Percentiles rank a stretch among this genome's conserved stretches.
Evolutionary conservation across 352 stramenopile genomes (phyloP).

Genomic region (Globisporangium solare): DNA sequence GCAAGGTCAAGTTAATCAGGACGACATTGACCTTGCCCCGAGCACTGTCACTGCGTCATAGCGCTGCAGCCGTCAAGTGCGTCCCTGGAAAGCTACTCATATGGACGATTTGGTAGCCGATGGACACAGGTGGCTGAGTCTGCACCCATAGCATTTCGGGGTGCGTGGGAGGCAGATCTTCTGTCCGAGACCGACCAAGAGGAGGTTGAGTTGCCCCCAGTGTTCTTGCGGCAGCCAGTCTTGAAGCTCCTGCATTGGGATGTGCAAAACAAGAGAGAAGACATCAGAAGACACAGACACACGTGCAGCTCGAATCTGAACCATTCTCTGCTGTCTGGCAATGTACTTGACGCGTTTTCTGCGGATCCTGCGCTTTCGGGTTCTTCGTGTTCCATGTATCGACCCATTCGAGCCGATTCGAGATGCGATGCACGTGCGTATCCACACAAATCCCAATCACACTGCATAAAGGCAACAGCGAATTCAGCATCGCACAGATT

Average conservation of each 20-base stretch:
- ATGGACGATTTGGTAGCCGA: conserved; percentile 29
- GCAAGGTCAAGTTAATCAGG: no score
- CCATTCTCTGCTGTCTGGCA: no score
- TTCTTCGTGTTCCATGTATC: conserved; percentile 85
- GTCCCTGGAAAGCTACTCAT: not conserved
- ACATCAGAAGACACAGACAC: not conserved
- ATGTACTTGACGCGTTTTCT: conserved; percentile 86
- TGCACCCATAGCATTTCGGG: conserved; percentile 76
- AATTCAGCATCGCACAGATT: not conserved
- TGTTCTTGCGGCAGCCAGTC: conserved; percentile 90
- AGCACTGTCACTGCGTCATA: not conserved
- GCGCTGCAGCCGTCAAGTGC: not conserved
- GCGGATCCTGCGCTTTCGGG: conserved; percentile 76
- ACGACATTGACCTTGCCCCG: no score
- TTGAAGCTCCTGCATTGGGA: conserved; percentile 76
- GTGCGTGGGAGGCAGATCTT: conserved; percentile 80
- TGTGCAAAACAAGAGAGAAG: not conserved
- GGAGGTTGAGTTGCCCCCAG: conserved; percentile 90
- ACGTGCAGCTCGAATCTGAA: not conserved
- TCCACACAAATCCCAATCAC: conserved; percentile 95
- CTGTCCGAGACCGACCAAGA: conserved; percentile 96
- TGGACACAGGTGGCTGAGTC: conserved; percentile 62
- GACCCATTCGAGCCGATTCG: conserved; percentile 93
- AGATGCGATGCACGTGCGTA: conserved; percentile 96
- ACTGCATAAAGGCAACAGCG: conserved; percentile 16